Evolutionary conservation across 805 yeast genomes (phyloP).

Genomic region (Zygoascus flipseniorum): DNA sequence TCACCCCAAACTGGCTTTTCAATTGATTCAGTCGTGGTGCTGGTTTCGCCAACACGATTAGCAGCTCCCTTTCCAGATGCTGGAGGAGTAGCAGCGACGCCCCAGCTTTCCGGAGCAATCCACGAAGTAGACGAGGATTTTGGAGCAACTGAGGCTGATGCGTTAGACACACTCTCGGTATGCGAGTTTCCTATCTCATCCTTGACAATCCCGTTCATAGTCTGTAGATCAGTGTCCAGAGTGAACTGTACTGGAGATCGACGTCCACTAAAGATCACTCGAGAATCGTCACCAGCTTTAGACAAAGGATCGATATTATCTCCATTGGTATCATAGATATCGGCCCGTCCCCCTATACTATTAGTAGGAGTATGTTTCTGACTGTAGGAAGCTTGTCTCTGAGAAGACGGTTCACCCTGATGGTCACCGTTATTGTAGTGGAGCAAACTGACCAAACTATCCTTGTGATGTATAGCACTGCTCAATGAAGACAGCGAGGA

Average conservation of each 20-base stretch:
- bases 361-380: not conserved
- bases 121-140: slow-evolving; percentile 9
- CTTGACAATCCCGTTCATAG: slow-evolving; percentile 43
- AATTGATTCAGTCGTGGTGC: not conserved
- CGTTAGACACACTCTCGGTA: not conserved
- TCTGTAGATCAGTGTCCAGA: slow-evolving; percentile 41
- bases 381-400: not conserved
- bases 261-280: not conserved
- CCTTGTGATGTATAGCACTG: not conserved
- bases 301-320: not conserved
- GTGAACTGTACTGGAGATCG: not conserved
- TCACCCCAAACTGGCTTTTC: slow-evolving; percentile 14
- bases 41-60: slow-evolving; percentile 11
- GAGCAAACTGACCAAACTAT: not conserved
- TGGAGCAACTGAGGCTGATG: slow-evolving; percentile 7
- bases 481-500: not conserved
- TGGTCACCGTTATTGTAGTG: not conserved
- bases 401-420: not conserved
- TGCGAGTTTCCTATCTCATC: not conserved
- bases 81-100: slow-evolving; percentile 9
- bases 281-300: not conserved
- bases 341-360: not conserved
- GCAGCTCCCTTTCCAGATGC: not conserved
- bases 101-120: slow-evolving; percentile 24
- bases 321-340: not conserved